Percentiles rank a stretch among this genome's conserved stretches.
These are phyloP conservation scores for Trichophaea hybrida DNA, from an alignment of 2,329 filamentous ascomycete species.

Conservation along the genomic window DNA sequence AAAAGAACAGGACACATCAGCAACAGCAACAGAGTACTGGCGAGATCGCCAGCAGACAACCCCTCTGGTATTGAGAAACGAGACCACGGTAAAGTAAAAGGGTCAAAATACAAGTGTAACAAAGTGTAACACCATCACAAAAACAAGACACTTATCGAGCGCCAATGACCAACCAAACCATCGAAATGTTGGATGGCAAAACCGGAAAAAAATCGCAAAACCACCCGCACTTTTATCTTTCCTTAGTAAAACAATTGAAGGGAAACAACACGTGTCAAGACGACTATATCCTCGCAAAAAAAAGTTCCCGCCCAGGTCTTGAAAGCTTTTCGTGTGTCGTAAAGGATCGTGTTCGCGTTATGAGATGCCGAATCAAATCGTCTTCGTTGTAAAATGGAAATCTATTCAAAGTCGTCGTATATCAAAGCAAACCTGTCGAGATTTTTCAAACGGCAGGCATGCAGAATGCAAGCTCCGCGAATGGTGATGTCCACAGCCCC, in stretches of 20 bases:
- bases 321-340: constrained; percentile 14
- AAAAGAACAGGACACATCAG: constrained; percentile 5
- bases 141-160: not conserved
- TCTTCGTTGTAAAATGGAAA: not conserved
- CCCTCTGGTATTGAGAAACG: not conserved
- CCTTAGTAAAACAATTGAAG: constrained; percentile 16
- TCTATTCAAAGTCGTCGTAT: not conserved
- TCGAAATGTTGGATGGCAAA: not conserved
- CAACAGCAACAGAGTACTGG: not conserved
- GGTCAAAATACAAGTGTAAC: not conserved
- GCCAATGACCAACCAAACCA: not conserved
- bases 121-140: not conserved
- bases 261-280: not conserved
- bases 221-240: constrained; percentile 4
- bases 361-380: not conserved
- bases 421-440: constrained; percentile 9
- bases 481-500: constrained; percentile 32
- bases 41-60: too few relatives aligned
- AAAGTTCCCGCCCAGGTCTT: not conserved
- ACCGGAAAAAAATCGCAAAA: not conserved
- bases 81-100: not conserved
- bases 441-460: not conserved
- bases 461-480: constrained; percentile 17
- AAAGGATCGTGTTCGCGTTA: constrained; percentile 12
- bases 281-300: constrained; percentile 5